These are phyloP conservation scores for Cenococcum geophilum DNA, from an alignment of 495 filamentous ascomycete species.

Conservation along the genomic window DNA sequence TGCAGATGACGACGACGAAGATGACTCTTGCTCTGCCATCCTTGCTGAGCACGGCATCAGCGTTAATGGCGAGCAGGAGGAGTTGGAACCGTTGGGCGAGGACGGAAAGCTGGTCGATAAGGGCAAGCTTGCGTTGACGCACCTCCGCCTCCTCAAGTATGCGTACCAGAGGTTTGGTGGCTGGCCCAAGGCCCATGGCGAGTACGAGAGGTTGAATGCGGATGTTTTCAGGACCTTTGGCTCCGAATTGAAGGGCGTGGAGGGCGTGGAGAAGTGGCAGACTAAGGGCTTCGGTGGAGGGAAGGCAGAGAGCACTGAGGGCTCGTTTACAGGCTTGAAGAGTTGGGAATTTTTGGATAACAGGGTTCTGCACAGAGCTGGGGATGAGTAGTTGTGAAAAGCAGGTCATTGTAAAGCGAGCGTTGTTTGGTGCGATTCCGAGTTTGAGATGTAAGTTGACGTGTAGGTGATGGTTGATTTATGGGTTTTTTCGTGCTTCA, in stretches of 20 bases:
- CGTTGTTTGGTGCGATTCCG: too few species aligned
- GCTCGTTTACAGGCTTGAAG: neutral
- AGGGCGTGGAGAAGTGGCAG: conserved; percentile 17
- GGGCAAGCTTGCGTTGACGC: neutral
- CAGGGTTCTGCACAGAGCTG: too few species aligned
- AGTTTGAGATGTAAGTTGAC: too few species aligned
- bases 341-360: conserved; percentile 1
- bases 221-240: conserved; percentile 16
- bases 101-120: neutral
- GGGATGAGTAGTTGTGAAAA: too few species aligned
- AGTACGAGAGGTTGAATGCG: conserved; percentile 27
- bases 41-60: conserved; percentile 19
- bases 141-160: conserved; percentile 20
- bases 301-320: conserved; percentile 15
- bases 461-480: too few species aligned
- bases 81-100: neutral
- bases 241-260: conserved; percentile 7
- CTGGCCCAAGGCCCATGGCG: conserved; percentile 17
- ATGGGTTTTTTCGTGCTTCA: too few species aligned
- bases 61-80: conserved; percentile 9
- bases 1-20: conserved; percentile 23
- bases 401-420: too few species aligned
- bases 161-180: conserved; percentile 22
- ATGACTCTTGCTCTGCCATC: conserved; percentile 10
- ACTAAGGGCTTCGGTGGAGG: conserved; percentile 19